Conservation (phyloP, 2,329 filamentous ascomycete species). For the Sporothrix luriei region DNA sequence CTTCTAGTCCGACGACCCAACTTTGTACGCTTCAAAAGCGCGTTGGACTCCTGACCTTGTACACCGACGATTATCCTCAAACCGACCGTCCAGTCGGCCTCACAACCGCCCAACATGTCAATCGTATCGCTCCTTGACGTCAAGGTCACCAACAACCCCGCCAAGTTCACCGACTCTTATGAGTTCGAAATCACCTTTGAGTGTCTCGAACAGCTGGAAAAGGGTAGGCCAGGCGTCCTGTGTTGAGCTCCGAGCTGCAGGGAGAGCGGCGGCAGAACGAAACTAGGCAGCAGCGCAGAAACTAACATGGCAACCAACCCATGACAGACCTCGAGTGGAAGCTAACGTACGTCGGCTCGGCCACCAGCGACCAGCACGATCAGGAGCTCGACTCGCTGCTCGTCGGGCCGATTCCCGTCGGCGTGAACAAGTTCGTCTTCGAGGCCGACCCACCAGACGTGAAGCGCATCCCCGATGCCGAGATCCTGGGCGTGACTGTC, state of each 20-base stretch:
- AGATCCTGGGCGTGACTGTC: slow-evolving; percentile 95
- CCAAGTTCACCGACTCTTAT: slow-evolving; percentile 88
- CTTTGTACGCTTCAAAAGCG: background rate
- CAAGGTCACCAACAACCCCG: slow-evolving; percentile 95
- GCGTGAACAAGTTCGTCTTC: slow-evolving; percentile 98
- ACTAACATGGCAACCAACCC: background rate
- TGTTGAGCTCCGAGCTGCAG: background rate
- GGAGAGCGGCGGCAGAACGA: background rate
- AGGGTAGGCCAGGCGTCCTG: slow-evolving; percentile 60
- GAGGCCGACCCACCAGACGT: slow-evolving; percentile 92
- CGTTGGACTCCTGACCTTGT: background rate
- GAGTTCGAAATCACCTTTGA: slow-evolving; percentile 99
- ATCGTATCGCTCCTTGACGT: slow-evolving; percentile 95
- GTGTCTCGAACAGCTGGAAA: slow-evolving; percentile 90
- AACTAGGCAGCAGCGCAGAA: background rate
- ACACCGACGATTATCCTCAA: background rate
- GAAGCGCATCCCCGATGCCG: slow-evolving; percentile 85
- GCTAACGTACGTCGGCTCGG: slow-evolving; percentile 96
- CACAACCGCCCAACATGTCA: slow-evolving; percentile 67
- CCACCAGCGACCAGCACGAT: slow-evolving; percentile 94
- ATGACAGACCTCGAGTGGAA: slow-evolving; percentile 94
- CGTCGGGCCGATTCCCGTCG: slow-evolving; percentile 94
- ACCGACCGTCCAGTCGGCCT: background rate
- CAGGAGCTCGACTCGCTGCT: slow-evolving; percentile 97
- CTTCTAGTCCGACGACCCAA: slow-evolving; percentile 18